Conservation (phyloP, 169 alveolate genomes). For the Plasmodium gaboni region DNA sequence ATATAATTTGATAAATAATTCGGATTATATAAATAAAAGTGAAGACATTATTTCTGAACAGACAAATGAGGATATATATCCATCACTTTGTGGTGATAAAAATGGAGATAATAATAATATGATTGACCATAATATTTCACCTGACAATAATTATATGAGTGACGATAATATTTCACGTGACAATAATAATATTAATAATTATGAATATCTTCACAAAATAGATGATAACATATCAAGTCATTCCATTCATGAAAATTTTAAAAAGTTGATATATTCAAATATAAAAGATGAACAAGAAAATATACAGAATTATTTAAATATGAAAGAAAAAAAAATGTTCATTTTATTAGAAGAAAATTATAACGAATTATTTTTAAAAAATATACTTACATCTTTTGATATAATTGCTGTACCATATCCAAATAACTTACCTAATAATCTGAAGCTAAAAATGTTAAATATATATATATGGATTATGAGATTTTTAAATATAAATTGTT, state of each 20-base stretch:
- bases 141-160: background rate
- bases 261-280: slow-evolving; percentile 8
- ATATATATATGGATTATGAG: slow-evolving; percentile 47
- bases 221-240: background rate
- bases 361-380: slow-evolving; percentile 24
- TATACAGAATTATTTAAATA: slow-evolving; percentile 11
- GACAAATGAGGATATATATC: background rate
- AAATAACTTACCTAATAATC: slow-evolving; percentile 22
- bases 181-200: slow-evolving; percentile 2
- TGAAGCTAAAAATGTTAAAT: slow-evolving; percentile 13
- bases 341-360: background rate
- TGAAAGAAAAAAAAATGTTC: background rate
- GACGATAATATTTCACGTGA: background rate
- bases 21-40: background rate
- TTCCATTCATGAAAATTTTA: background rate
- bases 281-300: slow-evolving; percentile 24
- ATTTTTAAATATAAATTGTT: slow-evolving; percentile 13
- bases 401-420: slow-evolving; percentile 9
- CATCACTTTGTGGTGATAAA: background rate
- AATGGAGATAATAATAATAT: background rate
- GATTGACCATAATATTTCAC: background rate
- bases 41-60: background rate
- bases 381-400: slow-evolving; percentile 20
- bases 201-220: background rate
- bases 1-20: background rate